phyloP scores from a whole-genome alignment of 2,329 filamentous ascomycete genomes.

The Nigrospora osmanthi region DNA sequence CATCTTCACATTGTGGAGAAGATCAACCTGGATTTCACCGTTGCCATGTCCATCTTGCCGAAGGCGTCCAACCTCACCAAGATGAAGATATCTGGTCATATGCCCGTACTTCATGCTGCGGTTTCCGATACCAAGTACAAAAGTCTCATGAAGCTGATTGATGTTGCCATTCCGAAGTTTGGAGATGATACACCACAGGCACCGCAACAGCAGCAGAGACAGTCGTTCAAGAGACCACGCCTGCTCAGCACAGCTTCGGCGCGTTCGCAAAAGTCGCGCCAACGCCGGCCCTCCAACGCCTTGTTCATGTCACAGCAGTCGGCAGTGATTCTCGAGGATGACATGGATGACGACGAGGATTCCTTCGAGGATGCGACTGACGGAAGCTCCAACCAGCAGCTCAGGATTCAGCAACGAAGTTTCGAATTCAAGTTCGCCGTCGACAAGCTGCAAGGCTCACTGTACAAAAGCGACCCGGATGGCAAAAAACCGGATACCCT shows the following conservation, averaged over 20 bases:
- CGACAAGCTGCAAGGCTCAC: conserved; percentile 84
- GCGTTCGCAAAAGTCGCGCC: conserved; percentile 35
- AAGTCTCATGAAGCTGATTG: conserved; percentile 89
- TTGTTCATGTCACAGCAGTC: conserved; percentile 64
- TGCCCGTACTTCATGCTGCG: conserved; percentile 85
- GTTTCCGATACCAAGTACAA: conserved; percentile 97
- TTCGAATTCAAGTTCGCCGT: conserved; percentile 98
- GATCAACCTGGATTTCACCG: conserved; percentile 93
- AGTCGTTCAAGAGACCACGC: conserved; percentile 31
- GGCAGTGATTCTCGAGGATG: conserved; percentile 73
- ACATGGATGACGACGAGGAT: conserved; percentile 58
- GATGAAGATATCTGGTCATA: conserved; percentile 80
- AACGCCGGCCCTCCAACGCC: conserved; percentile 46
- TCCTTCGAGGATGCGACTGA: conserved; percentile 61
- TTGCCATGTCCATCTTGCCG: conserved; percentile 96
- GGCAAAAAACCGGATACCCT: conserved; percentile 69
- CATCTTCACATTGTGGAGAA: conserved; percentile 87
- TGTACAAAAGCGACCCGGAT: conserved; percentile 80
- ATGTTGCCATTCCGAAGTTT: conserved; percentile 87
- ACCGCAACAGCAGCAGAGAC: conserved; percentile 10
- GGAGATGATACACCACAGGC: conserved; percentile 35
- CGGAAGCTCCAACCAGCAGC: conserved; percentile 43
- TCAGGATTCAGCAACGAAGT: conserved; percentile 77
- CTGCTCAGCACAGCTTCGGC: conserved; percentile 37
- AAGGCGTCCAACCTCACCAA: conserved; percentile 91